A percentile compares a stretch with the other conserved stretches of the same genome.
These are phyloP conservation scores for Aspergillus sclerotiicarbonarius DNA, from an alignment of 495 filamentous ascomycete genomes.

Conservation along the genomic window DNA sequence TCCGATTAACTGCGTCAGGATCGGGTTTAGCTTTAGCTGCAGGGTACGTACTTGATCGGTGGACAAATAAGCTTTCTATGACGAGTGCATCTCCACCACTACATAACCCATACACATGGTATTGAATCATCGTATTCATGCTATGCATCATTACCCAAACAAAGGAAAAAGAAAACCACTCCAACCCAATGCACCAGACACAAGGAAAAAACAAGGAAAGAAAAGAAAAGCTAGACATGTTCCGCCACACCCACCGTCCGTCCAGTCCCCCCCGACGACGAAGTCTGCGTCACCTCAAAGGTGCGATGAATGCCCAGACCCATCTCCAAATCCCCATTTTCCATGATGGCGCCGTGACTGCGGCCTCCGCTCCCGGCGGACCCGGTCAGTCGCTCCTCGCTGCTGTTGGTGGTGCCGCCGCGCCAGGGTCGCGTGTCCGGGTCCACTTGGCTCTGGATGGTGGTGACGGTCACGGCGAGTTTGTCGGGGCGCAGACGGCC, in stretches of 20 bases:
- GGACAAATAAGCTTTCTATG: no score
- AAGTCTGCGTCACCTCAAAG: conserved; percentile 37
- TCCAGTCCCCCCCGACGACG: conserved; percentile 9
- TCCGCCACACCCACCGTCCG: conserved; percentile 14
- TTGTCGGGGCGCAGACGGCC: conserved; percentile 37
- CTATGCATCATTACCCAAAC: no score
- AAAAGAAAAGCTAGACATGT: conserved; percentile 25
- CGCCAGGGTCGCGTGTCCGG: conserved; percentile 19
- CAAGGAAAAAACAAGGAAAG: not conserved
- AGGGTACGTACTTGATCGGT: no score
- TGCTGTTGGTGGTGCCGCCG: conserved; percentile 20
- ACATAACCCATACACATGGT: no score
- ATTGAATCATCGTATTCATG: no score
- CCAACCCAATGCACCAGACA: no score
- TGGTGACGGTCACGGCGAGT: conserved; percentile 38
- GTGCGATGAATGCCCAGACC: conserved; percentile 35
- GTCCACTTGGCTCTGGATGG: conserved; percentile 35
- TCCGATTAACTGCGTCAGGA: no score
- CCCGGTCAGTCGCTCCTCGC: conserved; percentile 36
- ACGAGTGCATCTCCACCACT: no score
- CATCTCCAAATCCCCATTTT: not conserved
- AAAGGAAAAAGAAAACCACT: no score
- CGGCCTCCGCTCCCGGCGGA: not conserved
- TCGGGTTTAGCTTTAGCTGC: no score
- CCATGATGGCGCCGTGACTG: not conserved